Evolutionary conservation across 2,329 filamentous ascomycete genomes (phyloP).

Genomic region (Emmonsiellopsis sp.): DNA sequence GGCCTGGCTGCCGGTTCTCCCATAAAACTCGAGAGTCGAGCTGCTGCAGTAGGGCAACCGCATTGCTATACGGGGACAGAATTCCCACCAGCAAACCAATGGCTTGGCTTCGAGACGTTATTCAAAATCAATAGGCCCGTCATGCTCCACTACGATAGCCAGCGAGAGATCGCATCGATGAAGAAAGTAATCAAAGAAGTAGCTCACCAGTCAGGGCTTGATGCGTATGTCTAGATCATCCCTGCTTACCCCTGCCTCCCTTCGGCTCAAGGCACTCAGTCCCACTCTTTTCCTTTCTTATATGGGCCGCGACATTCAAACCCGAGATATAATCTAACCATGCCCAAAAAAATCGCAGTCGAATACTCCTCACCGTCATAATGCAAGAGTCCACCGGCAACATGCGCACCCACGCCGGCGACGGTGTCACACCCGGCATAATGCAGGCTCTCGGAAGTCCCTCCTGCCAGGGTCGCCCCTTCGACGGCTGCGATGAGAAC

Average conservation of each 20-base stretch:
- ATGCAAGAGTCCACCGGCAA: constrained; percentile 4
- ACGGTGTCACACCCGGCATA: constrained; percentile 1
- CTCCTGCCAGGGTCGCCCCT: not conserved
- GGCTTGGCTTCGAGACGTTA: constrained; percentile 1
- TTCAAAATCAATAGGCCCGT: not conserved
- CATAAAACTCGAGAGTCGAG: not conserved
- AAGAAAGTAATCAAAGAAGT: not conserved
- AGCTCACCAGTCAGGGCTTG: not conserved
- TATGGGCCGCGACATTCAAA: not conserved
- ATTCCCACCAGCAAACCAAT: not conserved
- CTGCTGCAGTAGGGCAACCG: not conserved
- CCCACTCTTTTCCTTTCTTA: not conserved
- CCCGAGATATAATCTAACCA: not conserved
- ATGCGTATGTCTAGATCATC: not conserved
- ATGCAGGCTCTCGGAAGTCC: constrained; percentile 1
- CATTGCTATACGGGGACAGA: constrained; percentile 1
- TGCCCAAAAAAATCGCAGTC: not conserved
- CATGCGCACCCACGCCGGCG: not conserved
- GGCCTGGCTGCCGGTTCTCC: not conserved
- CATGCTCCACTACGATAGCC: not conserved
- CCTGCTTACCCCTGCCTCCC: not conserved
- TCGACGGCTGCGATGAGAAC: not conserved
- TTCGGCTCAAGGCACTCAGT: not conserved
- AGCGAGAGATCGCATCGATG: not conserved
- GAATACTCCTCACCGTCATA: constrained; percentile 1